Percentiles rank a stretch among this genome's conserved stretches.
phyloP scores from a whole-genome alignment of 306 rosid species.

The Pterocarpus macrocarpus region DNA sequence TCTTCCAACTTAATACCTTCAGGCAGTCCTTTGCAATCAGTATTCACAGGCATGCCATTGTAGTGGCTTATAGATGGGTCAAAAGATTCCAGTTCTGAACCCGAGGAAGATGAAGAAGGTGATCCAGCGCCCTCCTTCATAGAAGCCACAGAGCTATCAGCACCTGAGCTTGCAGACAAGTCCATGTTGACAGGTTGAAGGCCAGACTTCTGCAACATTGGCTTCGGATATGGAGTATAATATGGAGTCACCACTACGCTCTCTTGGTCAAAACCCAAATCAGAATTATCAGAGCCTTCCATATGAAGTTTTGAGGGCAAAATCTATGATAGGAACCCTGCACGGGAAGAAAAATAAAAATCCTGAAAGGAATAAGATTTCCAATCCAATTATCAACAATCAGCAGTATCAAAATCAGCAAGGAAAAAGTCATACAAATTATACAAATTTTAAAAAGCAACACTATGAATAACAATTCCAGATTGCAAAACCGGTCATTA shows the following conservation, averaged over 20 bases:
- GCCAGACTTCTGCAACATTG: slow-evolving; percentile 44
- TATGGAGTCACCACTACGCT: slow-evolving; percentile 57
- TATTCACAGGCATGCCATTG: slow-evolving; percentile 46
- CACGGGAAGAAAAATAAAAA: slow-evolving; percentile 10
- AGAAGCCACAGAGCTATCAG: slow-evolving; percentile 63
- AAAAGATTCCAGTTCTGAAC: slow-evolving; percentile 63
- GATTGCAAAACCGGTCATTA: slow-evolving; percentile 14
- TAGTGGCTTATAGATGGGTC: slow-evolving; percentile 40
- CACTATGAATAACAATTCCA: not conserved
- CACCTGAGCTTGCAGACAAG: slow-evolving; percentile 60
- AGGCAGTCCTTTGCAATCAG: slow-evolving; percentile 46
- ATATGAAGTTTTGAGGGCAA: slow-evolving; percentile 41
- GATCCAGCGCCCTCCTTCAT: slow-evolving; percentile 58
- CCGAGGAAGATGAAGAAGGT: slow-evolving; percentile 61
- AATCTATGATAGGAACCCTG: slow-evolving; percentile 31
- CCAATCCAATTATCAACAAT: slow-evolving; percentile 29
- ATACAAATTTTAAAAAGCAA: not conserved
- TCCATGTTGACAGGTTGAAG: slow-evolving; percentile 55
- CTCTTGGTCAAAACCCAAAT: slow-evolving; percentile 50
- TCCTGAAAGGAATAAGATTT: not conserved
- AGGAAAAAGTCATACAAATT: not conserved
- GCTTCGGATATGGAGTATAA: slow-evolving; percentile 65
- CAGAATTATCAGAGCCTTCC: slow-evolving; percentile 57
- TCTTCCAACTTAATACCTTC: slow-evolving; percentile 53
- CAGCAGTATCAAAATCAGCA: not conserved